Conservation (phyloP, 495 filamentous ascomycete genomes). For the Talaromyces thailandensis region DNA sequence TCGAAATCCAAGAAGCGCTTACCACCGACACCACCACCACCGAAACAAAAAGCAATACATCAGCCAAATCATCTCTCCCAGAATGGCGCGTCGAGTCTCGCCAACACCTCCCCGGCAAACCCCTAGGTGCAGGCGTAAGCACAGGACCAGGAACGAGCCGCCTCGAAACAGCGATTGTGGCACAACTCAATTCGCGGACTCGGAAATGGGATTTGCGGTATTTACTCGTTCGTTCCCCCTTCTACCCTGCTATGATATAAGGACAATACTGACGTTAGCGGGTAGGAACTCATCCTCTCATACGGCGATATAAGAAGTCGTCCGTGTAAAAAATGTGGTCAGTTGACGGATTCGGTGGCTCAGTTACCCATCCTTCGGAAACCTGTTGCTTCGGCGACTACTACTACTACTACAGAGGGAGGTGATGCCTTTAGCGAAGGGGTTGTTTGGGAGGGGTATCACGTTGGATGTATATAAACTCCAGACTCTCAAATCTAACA, state of each 20-base stretch:
- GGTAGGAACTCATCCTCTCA: slow-evolving; percentile 31
- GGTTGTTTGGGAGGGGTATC: slow-evolving; percentile 17
- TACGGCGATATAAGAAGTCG: slow-evolving; percentile 33
- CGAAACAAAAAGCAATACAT: background rate
- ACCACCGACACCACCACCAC: background rate
- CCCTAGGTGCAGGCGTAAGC: no score
- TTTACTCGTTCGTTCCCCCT: slow-evolving; percentile 25
- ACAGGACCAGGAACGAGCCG: slow-evolving; percentile 13
- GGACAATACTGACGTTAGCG: background rate
- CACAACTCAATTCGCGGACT: slow-evolving; percentile 26
- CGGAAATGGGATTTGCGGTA: slow-evolving; percentile 35
- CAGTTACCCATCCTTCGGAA: slow-evolving; percentile 29
- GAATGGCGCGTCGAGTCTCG: slow-evolving; percentile 29
- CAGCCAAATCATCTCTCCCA: slow-evolving; percentile 3
- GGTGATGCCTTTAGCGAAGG: slow-evolving; percentile 3
- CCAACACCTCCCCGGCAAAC: slow-evolving; percentile 5
- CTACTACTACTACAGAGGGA: slow-evolving; percentile 11
- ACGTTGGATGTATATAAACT: slow-evolving; percentile 15
- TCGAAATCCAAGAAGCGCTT: slow-evolving; percentile 17
- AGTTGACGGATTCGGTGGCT: slow-evolving; percentile 27
- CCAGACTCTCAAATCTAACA: no score
- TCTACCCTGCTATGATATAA: no score
- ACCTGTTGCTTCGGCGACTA: slow-evolving; percentile 6
- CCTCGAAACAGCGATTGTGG: slow-evolving; percentile 22
- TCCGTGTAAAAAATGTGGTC: slow-evolving; percentile 28